Evolutionary conservation across 192 early-diverging fungal genomes (phyloP), one percentile per base, ranked within the genome.

Genomic region (Diversispora eburnea): DNA sequence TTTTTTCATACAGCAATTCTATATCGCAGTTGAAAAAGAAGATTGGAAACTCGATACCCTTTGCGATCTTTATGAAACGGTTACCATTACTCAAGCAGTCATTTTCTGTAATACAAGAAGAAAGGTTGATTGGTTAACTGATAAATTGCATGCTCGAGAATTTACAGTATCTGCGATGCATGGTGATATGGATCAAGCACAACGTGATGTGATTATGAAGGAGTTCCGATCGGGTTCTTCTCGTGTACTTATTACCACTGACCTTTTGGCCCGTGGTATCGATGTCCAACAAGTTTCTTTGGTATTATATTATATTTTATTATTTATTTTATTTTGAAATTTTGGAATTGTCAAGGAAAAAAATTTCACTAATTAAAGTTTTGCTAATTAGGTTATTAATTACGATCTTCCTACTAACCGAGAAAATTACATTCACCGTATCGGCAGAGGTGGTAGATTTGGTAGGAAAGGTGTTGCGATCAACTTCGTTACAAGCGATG

Each of bases 91-190:
- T 74, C 96, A 98, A 87, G 96, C 96, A 45, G 95, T 99, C 77
- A 98, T 99, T 79, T 99, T 98, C 90, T 97, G 96, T 88, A 99
- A 99, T 89, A 98, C 96, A 77, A 90, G 95, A 79, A 93, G 95
- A 88, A 99, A 98, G 91, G 96, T 98, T 72, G 97, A 99, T 88
- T 98, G 93, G 91, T 84, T 99, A 74, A 98, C 97, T 70, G 97
- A 99, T 79, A 93, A 98, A 84, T 91, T 98, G 81, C 89, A 87
- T 73, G 87, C 86, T 70, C 84, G 90, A 67, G 89, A 92, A 77
- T 98, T 98, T 84, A 97, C 96, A 72, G 96, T 98, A 72, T 95
- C 95, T 59, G 94, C 96, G 79, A 95, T 99, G 69, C 97, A 99
- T 90, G 96, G 97, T 81, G 98, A 99, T 67, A 98, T 99, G 98